A percentile compares a stretch with the other conserved stretches of the same genome.
Evolutionary conservation across 2,329 filamentous ascomycete species (phyloP).

Genomic region (Arthroderma uncinatum): DNA sequence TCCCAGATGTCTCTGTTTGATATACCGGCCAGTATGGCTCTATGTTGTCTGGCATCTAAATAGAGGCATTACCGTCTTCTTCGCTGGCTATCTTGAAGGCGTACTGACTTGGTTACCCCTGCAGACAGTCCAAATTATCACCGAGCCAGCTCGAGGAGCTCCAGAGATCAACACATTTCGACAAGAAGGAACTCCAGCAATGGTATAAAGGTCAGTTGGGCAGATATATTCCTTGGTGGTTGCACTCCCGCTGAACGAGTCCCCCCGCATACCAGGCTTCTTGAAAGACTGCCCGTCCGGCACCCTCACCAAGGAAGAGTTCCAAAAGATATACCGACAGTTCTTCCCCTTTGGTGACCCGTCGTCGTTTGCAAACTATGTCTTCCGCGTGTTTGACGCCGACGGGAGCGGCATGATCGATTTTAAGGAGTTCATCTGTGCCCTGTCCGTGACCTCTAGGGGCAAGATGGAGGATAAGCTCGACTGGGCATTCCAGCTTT

Average conservation of each 20-base stretch:
- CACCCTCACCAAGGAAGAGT: slow-evolving; percentile 95
- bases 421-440: slow-evolving; percentile 99
- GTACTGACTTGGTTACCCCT: not conserved
- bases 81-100: no score
- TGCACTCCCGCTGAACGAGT: not conserved
- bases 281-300: slow-evolving; percentile 96
- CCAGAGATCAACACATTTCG: slow-evolving; percentile 94
- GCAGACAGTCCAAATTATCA: slow-evolving; percentile 96
- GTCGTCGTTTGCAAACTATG: slow-evolving; percentile 94
- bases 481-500: slow-evolving; percentile 98
- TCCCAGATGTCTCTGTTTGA: no score
- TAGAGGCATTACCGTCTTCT: not conserved
- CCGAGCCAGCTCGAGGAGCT: slow-evolving; percentile 91
- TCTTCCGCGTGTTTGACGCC: slow-evolving; percentile 97
- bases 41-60: no score
- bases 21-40: no score
- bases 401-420: slow-evolving; percentile 97
- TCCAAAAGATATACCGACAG: slow-evolving; percentile 98
- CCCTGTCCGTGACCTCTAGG: slow-evolving; percentile 87
- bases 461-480: slow-evolving; percentile 99
- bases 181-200: slow-evolving; percentile 99
- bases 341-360: slow-evolving; percentile 99
- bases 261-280: slow-evolving; percentile 61
- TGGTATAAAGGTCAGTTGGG: slow-evolving; percentile 89
- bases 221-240: not conserved